phyloP scores from a whole-genome alignment of 1,284 basidiomycete genomes.

The Ustilago curta region DNA sequence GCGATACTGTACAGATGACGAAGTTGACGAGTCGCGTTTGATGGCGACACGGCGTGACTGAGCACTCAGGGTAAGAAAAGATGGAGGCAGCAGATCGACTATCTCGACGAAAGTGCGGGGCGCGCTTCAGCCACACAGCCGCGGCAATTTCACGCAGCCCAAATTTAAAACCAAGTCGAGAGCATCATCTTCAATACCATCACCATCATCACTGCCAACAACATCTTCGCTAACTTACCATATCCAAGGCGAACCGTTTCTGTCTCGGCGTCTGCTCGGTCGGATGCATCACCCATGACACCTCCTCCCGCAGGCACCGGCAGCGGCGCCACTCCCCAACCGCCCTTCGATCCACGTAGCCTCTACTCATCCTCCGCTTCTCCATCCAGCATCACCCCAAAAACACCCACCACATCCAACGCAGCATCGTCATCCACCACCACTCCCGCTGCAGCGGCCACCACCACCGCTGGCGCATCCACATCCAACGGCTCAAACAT shows the following conservation, averaged over 20 bases:
- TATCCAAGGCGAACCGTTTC: neutral
- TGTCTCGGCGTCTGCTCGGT: neutral
- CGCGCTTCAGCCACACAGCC: neutral
- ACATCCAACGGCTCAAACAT: constrained; percentile 7
- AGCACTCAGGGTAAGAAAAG: neutral
- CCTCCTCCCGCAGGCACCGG: constrained; percentile 25
- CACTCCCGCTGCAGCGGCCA: neutral
- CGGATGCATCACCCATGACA: constrained; percentile 22
- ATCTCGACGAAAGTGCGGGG: neutral
- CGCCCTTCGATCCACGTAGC: constrained; percentile 42
- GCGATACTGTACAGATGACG: neutral
- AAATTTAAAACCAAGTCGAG: no score
- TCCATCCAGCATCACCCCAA: constrained; percentile 9
- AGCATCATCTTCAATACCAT: no score
- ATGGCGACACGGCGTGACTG: constrained; percentile 12
- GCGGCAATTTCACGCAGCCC: neutral
- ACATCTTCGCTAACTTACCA: neutral
- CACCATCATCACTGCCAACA: constrained; percentile 5
- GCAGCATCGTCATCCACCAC: neutral
- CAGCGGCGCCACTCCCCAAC: neutral
- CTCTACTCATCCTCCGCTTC: constrained; percentile 41
- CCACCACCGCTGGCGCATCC: constrained; percentile 4
- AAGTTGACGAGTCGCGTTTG: constrained; percentile 7
- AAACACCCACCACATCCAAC: constrained; percentile 6
- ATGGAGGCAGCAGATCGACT: constrained; percentile 12